Evolutionary conservation across 75 land plant species (phyloP), one percentile per base, ranked within the genome.

Genomic region (Picea sitchensis): DNA sequence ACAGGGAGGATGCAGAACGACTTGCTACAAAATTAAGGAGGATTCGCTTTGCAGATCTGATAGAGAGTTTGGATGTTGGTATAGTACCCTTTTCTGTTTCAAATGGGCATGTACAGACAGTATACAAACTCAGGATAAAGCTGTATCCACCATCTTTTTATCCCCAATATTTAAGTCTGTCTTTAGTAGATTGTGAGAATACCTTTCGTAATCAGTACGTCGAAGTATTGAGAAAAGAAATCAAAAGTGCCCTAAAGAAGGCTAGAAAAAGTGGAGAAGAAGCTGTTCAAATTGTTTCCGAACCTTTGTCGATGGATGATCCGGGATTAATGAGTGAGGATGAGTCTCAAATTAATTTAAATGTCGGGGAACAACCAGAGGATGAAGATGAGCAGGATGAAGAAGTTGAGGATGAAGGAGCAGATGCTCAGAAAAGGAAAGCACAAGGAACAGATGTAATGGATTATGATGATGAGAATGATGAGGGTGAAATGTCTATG

Each of bases 1-100:
- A 20, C 87, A 97, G 99, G 82, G 90, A 88, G 61, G 91, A 93
- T 89, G 98, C 92, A 14, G 85, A 91, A 65, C 68, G 84, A 64
- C 80, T 97, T 81, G 96, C 94, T 64, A 83, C 86, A 54, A 82
- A 84, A 65, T 62, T 97, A 75, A 90, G 82, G 83, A 91, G 84
- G 76, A 78, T 97, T 23, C 73, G 84, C 15, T 80, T 95, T 54
- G 92, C 91, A 63, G 96, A 95, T 76, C 47, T 97, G n/a, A 44
- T 91, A 65, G 92, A 97, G 80, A 90, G 77, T 58, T 85, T 91
- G 81, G 93, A 94, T 67, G 93, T 95, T 58, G 73, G 80, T 34
- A 85, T 85, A 18, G 75, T 87, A 20, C 95, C 95, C 36, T 86
- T 85, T 56, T 73, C 84, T 34, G 71, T 85, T 38, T 76, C 69